Evolutionary conservation across 345 rosid species (phyloP).

Genomic region (Psidium friedrichsthalianum): DNA sequence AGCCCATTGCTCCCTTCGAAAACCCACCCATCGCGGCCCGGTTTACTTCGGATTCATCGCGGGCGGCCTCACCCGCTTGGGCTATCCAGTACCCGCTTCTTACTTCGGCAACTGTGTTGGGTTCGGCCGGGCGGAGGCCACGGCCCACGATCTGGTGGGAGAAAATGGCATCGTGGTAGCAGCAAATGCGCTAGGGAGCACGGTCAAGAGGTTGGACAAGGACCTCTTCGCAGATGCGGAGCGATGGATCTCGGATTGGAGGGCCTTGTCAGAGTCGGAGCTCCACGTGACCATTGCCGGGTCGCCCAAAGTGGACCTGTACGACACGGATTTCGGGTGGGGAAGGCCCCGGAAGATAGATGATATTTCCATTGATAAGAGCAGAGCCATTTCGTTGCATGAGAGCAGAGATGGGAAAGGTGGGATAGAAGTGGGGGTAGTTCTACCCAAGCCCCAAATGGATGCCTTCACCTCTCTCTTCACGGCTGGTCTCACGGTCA

Average conservation of each 20-base stretch:
- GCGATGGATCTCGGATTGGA: conserved; percentile 19
- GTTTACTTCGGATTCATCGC: conserved; percentile 22
- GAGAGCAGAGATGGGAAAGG: conserved; percentile 18
- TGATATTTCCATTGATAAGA: conserved; percentile 19
- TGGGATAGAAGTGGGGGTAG: conserved; percentile 30
- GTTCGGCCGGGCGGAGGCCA: conserved; percentile 12
- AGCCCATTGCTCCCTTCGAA: not conserved
- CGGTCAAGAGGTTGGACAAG: conserved; percentile 15
- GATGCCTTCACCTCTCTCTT: conserved; percentile 7
- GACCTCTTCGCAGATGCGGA: conserved; percentile 15
- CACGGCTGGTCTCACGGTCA: not conserved
- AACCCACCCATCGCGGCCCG: not conserved
- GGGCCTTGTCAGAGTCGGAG: conserved; percentile 9
- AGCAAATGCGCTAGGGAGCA: conserved; percentile 20
- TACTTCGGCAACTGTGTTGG: conserved; percentile 35
- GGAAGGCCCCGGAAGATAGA: conserved; percentile 32
- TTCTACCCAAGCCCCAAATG: conserved; percentile 1
- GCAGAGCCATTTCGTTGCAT: conserved; percentile 5
- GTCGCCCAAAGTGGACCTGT: conserved; percentile 28
- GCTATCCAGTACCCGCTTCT: conserved; percentile 3
- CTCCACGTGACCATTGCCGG: conserved; percentile 11
- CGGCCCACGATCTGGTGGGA: conserved; percentile 6
- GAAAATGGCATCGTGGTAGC: conserved; percentile 21
- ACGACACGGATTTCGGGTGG: conserved; percentile 36
- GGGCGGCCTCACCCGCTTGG: conserved; percentile 20